Base-by-base conservation (phyloP, 1,284 basidiomycete species). In the Ustilago shanxiensis region DNA sequence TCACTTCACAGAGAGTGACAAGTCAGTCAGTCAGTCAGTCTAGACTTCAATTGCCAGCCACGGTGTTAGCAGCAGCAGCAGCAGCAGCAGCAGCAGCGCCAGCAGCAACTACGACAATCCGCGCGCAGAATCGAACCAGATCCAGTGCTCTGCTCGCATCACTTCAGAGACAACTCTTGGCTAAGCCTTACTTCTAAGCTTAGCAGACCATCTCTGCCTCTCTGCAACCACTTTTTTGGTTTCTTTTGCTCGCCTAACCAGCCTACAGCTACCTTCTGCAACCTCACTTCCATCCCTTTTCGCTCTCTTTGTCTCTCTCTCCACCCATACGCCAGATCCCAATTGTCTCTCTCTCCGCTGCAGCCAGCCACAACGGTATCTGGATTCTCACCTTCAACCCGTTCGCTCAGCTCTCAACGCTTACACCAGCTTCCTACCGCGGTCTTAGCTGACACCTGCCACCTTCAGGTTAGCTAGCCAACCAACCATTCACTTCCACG, bases 161-260 rank as follows among this genome's bases (percentile, higher is more conserved):
- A 58, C 52, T n/a, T 20, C 31, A 56, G 39, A 45, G 60, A 54
- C 60, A 63, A 56, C 24, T 37, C 52, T 63, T 63, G 53, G 44
- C 52, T 56, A 63, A 49, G 35, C 47, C 49, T 18, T 35, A 26
- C 29, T 31, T 39, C 18, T 18, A 3, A 52, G 59, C 59, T 60
- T 33, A 52, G 31, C 47, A 41, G 35, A 44, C 31, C 45, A 50
- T 7, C n/a, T 45, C 53, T 44, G 54, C 52, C 33, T 35, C 29
- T 37, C 29, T 54, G 31, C 52, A 39, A 41, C 37, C 53, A 55
- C 53, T 22, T 8, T 39, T 37, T 24, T 22, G 4, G 8, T 18
- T 18, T n/a, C n/a, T n/a, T n/a, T 55, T 55, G 35, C 56, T 47
- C 39, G 41, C 37, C 57, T 59, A 24, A 50, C 44, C 44, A 45